phyloP scores from a whole-genome alignment of 768 basidiomycete species.

The Fistulinella prunicolor region DNA sequence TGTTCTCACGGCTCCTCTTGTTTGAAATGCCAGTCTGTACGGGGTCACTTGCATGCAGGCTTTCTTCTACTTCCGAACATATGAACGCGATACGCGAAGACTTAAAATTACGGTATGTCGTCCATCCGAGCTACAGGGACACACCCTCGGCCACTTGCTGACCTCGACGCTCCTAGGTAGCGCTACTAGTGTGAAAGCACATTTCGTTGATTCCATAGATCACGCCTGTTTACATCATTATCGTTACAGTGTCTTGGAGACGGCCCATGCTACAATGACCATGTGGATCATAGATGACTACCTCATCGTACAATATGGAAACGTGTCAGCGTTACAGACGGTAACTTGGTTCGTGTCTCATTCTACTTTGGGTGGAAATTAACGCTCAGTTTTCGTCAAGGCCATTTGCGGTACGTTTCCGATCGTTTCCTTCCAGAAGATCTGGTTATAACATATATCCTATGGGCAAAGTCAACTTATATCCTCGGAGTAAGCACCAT shows the following conservation, averaged over 20 bases:
- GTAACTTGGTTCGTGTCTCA: constrained; percentile 19
- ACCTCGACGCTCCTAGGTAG: constrained; percentile 17
- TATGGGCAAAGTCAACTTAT: constrained; percentile 14
- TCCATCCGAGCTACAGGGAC: not conserved
- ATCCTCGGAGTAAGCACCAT: constrained; percentile 21
- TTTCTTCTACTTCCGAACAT: constrained; percentile 28
- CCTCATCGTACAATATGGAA: constrained; percentile 18
- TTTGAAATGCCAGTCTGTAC: constrained; percentile 10
- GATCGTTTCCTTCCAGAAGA: not conserved
- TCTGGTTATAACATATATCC: not conserved
- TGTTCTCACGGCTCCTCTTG: not conserved
- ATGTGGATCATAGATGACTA: constrained; percentile 27
- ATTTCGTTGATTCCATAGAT: not conserved
- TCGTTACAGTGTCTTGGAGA: constrained; percentile 19
- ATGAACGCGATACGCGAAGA: constrained; percentile 13
- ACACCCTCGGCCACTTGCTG: not conserved
- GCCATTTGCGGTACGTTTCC: constrained; percentile 16
- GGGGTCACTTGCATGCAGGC: constrained; percentile 28
- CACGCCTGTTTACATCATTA: not conserved
- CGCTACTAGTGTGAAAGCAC: constrained; percentile 14
- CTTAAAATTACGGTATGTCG: constrained; percentile 24
- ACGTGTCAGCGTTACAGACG: constrained; percentile 7
- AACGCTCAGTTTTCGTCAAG: constrained; percentile 4
- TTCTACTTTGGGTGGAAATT: not conserved
- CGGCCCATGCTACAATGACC: constrained; percentile 18